Evolutionary conservation across 2,329 filamentous ascomycete species (phyloP), one percentile per base, ranked within the genome.

Genomic region (Amauroascus verrucosus): DNA sequence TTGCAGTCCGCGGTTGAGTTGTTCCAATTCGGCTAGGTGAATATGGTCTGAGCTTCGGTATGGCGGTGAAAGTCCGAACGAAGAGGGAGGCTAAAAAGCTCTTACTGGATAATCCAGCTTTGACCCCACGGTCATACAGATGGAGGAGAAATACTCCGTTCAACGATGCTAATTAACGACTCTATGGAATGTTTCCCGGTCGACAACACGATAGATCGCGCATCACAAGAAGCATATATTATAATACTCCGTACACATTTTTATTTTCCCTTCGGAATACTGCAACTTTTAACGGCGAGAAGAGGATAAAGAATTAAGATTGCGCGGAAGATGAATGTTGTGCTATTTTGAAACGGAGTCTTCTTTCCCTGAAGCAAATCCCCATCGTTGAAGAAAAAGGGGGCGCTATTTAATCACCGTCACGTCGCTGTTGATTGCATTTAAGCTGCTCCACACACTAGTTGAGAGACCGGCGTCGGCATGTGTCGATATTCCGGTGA

Each of bases 351-450:
- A 38, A 49, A 49, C 35, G 24, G n/a, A 26, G 35, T n/a, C 47
- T 49, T 28, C 14, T 38, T 18, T 18, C 18, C 8, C 24, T 41
- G 22, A 11, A 40, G 47, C 20, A 30, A 38, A 18, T 24, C n/a
- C 26, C 18, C 35, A 22, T 30, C 37, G 7, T 40, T 8, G 18
- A 32, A 16, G 26, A 22, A 51, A 50, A 51, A 51, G 48, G 48
- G 48, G 49, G 49, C 49, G 49, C 38, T n/a, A 51, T 51, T 51
- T 51, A 45, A 37, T 51, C 40, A 41, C 38, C 6, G 18, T 22
- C 38, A 41, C 35, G 20, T 51, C 38, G 22, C 38, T 43, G 28
- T 18, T 44, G 20, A 7, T 51, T 22, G 28, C 37, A 26, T 20
- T 32, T 33, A 13, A 3, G 16, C 16, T 32, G 37, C 35, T 32